Evolutionary conservation across 2,329 filamentous ascomycete species (phyloP).

Genomic region (Hypoxylon sp.): DNA sequence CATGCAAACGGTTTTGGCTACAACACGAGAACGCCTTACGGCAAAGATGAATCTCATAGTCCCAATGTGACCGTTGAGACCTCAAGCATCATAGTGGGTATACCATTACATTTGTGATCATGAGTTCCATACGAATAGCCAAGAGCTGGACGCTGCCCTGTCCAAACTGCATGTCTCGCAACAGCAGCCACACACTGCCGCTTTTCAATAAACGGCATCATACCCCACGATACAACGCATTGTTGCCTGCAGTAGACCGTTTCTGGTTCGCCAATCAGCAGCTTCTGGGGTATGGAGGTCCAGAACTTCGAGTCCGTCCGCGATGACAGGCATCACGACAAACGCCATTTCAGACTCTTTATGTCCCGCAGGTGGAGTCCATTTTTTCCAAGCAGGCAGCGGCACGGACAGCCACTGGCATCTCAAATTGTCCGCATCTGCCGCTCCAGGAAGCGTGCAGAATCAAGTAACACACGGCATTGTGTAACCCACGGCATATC

Average conservation of each 20-base stretch:
- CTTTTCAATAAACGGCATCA: background rate
- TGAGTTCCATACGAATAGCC: background rate
- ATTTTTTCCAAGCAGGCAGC: conserved; percentile 7
- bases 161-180: background rate
- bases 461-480: conserved; percentile 32
- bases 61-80: background rate
- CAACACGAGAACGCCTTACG: conserved; percentile 74
- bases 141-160: too few relatives aligned
- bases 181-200: background rate
- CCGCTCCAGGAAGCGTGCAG: conserved; percentile 27
- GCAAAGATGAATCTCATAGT: conserved; percentile 60
- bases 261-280: conserved; percentile 15
- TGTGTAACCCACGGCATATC: conserved; percentile 11
- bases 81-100: background rate
- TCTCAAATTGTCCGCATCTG: conserved; percentile 22
- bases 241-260: conserved; percentile 2
- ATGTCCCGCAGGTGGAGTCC: conserved; percentile 5
- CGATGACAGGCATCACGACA: conserved; percentile 20
- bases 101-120: background rate
- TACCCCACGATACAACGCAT: conserved; percentile 22
- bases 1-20: conserved; percentile 86
- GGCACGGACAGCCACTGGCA: conserved; percentile 12
- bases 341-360: conserved; percentile 22
- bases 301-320: conserved; percentile 3
- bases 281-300: conserved; percentile 1